Percentiles rank a stretch among this genome's conserved stretches.
Conservation (phyloP, 2,329 filamentous ascomycete genomes). For the Penicillium sp. region DNA sequence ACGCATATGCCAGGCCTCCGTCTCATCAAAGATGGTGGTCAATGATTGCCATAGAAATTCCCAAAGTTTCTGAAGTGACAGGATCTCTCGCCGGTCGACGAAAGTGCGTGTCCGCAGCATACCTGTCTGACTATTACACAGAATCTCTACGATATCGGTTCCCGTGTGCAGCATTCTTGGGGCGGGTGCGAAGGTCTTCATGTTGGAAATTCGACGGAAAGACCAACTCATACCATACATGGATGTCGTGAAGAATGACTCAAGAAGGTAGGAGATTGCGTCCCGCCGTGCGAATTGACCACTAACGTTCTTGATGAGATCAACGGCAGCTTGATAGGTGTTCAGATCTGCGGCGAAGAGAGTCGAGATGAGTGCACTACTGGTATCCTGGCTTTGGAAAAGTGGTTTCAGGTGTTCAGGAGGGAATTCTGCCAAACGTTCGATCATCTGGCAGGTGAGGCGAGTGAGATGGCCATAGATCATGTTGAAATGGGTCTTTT, state of each 20-base stretch:
- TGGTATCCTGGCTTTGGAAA: slow-evolving; percentile 67
- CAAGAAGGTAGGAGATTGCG: slow-evolving; percentile 63
- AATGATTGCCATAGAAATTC: slow-evolving; percentile 78
- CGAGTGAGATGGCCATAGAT: slow-evolving; percentile 65
- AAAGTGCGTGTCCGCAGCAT: slow-evolving; percentile 62
- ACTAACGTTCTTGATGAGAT: slow-evolving; percentile 81
- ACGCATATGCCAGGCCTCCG: slow-evolving; percentile 76
- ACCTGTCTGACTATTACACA: slow-evolving; percentile 65
- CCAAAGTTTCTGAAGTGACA: slow-evolving; percentile 78
- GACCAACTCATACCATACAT: slow-evolving; percentile 60
- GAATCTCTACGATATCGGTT: slow-evolving; percentile 63
- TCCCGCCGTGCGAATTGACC: slow-evolving; percentile 65
- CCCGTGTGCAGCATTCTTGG: slow-evolving; percentile 63
- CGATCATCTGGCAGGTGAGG: slow-evolving; percentile 72
- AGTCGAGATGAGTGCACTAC: slow-evolving; percentile 73
- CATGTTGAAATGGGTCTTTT: slow-evolving; percentile 74
- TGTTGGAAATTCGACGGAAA: slow-evolving; percentile 57
- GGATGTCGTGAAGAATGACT: slow-evolving; percentile 57
- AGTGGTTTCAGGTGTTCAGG: slow-evolving; percentile 68
- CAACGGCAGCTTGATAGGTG: slow-evolving; percentile 77
- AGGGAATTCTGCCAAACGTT: slow-evolving; percentile 76
- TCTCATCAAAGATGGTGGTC: slow-evolving; percentile 77
- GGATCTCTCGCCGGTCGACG: slow-evolving; percentile 60
- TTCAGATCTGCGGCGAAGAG: slow-evolving; percentile 79
- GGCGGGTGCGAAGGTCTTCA: slow-evolving; percentile 62